phyloP scores from a whole-genome alignment of 2,329 filamentous ascomycete genomes.

The Colletotrichum costaricense region DNA sequence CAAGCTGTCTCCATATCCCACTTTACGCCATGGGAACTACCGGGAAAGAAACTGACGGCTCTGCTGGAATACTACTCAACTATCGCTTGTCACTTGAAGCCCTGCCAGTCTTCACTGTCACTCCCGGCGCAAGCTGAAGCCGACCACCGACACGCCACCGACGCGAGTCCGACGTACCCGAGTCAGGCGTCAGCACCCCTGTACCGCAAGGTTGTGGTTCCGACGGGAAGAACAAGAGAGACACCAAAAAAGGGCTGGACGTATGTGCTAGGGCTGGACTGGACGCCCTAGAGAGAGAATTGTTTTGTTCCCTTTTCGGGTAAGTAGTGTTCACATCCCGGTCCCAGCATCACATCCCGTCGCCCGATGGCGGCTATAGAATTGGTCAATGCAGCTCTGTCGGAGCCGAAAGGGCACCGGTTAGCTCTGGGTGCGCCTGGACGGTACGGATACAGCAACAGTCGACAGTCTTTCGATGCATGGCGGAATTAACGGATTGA shows the following conservation, averaged over 20 bases:
- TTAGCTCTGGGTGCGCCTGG: not conserved
- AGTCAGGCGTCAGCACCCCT: not conserved
- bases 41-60: not conserved
- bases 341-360: not conserved
- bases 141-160: slow-evolving; percentile 16
- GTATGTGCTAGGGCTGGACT: slow-evolving; percentile 8
- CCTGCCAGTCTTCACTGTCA: not conserved
- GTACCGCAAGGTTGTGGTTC: not conserved
- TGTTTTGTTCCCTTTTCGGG: not conserved
- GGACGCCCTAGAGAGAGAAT: not conserved
- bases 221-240: not conserved
- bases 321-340: not conserved
- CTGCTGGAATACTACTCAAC: not conserved
- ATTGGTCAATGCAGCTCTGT: not conserved
- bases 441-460: not conserved
- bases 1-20: not conserved
- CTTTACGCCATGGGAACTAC: not conserved
- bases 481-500: not conserved
- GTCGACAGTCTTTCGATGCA: not conserved
- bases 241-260: not conserved
- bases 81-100: not conserved
- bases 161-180: slow-evolving; percentile 24
- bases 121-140: not conserved
- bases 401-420: slow-evolving; percentile 31
- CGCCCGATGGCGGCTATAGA: not conserved